A percentile compares a stretch with the other conserved stretches of the same genome.
These are phyloP conservation scores for Syzygium aromaticum DNA, from an alignment of 345 rosid species.

Conservation along the genomic window DNA sequence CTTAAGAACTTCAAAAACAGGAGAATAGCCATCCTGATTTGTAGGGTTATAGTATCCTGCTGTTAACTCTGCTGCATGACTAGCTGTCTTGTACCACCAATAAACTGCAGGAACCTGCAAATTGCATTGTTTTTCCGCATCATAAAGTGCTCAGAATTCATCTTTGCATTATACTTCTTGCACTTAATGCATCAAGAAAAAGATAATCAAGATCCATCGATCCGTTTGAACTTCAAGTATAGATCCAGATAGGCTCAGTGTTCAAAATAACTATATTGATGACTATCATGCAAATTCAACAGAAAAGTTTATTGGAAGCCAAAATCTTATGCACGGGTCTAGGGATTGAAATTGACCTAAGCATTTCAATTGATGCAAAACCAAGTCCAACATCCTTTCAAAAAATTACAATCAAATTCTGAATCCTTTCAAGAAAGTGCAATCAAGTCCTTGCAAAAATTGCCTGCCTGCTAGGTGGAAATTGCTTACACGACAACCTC, in stretches of 20 bases:
- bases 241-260: background rate
- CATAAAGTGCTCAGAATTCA: background rate
- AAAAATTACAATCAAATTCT: background rate
- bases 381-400: background rate
- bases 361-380: background rate
- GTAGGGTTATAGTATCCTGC: conserved; percentile 87
- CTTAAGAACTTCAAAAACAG: conserved; percentile 62
- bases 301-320: background rate
- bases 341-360: background rate
- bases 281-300: background rate
- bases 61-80: conserved; percentile 90
- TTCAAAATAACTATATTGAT: background rate
- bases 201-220: background rate
- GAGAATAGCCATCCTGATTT: conserved; percentile 83
- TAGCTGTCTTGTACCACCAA: conserved; percentile 87
- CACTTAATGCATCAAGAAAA: background rate
- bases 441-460: background rate
- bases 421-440: background rate
- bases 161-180: background rate
- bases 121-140: background rate
- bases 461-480: background rate
- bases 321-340: background rate
- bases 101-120: conserved; percentile 80
- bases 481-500: background rate
- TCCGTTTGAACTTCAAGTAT: background rate